Evolutionary conservation across 441 rosid genomes (phyloP).

Genomic region (Populus hybrid): DNA sequence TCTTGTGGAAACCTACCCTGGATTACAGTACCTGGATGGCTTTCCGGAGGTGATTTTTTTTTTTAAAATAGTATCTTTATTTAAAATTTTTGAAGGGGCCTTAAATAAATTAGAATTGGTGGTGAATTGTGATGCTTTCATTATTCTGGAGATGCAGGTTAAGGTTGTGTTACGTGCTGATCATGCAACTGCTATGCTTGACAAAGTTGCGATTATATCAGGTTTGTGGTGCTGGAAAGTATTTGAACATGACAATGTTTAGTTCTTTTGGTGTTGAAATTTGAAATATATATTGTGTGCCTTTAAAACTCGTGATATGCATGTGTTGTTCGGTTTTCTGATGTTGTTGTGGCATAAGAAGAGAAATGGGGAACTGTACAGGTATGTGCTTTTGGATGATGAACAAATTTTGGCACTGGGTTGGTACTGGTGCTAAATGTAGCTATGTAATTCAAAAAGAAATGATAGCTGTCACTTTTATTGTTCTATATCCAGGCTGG

Average conservation of each 20-base stretch:
- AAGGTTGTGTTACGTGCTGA: slow-evolving; percentile 95
- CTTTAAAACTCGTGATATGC: background rate
- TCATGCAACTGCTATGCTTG: slow-evolving; percentile 58
- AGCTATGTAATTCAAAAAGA: background rate
- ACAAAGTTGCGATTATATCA: slow-evolving; percentile 87
- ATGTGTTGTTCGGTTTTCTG: background rate
- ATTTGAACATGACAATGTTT: background rate
- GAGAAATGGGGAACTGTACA: background rate
- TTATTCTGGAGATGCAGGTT: slow-evolving; percentile 39
- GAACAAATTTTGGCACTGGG: background rate
- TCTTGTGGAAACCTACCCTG: slow-evolving; percentile 83
- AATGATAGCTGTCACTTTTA: background rate
- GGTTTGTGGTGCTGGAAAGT: slow-evolving; percentile 44
- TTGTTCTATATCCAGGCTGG: background rate
- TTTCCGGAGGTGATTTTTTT: slow-evolving; percentile 73
- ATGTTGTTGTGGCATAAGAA: background rate
- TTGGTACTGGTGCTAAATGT: background rate
- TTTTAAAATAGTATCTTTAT: background rate
- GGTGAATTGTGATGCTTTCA: background rate
- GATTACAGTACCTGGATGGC: slow-evolving; percentile 86
- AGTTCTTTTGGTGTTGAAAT: slow-evolving; percentile 1
- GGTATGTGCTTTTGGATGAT: background rate
- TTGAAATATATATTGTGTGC: background rate
- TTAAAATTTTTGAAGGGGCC: background rate
- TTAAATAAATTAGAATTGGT: too few relatives aligned